These are phyloP conservation scores for Globisporangium camurandrum DNA, from an alignment of 352 stramenopile species.

Conservation along the genomic window DNA sequence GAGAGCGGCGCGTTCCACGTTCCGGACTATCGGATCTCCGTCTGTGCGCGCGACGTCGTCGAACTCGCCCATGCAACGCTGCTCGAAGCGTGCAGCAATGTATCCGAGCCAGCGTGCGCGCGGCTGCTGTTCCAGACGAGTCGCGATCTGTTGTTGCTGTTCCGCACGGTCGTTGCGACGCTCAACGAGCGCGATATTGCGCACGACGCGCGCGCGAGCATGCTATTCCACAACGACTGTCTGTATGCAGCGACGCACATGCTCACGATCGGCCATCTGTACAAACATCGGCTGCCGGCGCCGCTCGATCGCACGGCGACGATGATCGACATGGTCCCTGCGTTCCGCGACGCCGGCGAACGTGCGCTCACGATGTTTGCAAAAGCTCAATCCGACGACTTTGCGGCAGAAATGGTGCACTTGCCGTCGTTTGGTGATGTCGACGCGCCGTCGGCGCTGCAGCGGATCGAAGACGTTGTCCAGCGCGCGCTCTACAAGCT, in stretches of 20 bases:
- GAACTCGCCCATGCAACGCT: slow-evolving; percentile 60
- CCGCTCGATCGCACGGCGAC: slow-evolving; percentile 53
- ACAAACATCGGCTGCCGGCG: slow-evolving; percentile 56
- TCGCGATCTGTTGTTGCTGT: slow-evolving; percentile 69
- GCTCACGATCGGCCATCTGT: slow-evolving; percentile 59
- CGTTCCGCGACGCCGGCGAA: slow-evolving; percentile 55
- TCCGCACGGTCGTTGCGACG: slow-evolving; percentile 55
- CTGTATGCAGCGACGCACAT: slow-evolving; percentile 79
- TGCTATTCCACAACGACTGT: slow-evolving; percentile 85
- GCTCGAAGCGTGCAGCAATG: slow-evolving; percentile 43
- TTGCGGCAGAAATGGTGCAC: slow-evolving; percentile 24
- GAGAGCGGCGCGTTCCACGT: slow-evolving; percentile 56
- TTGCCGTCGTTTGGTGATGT: slow-evolving; percentile 36
- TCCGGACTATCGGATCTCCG: slow-evolving; percentile 52
- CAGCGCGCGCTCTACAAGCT: slow-evolving; percentile 61
- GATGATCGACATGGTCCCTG: slow-evolving; percentile 78
- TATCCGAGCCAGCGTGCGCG: slow-evolving; percentile 27
- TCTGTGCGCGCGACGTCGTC: slow-evolving; percentile 49
- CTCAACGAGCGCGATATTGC: slow-evolving; percentile 60
- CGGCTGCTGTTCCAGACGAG: slow-evolving; percentile 75
- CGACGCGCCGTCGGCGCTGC: slow-evolving; percentile 26
- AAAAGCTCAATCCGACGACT: slow-evolving; percentile 30
- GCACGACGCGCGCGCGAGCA: slow-evolving; percentile 53
- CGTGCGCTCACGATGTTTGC: slow-evolving; percentile 38
- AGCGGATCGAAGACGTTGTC: slow-evolving; percentile 44